A percentile compares a stretch with the other conserved stretches of the same genome.
Conservation (phyloP, 2,329 filamentous ascomycete species). For the Pochonia chlamydosporia region DNA sequence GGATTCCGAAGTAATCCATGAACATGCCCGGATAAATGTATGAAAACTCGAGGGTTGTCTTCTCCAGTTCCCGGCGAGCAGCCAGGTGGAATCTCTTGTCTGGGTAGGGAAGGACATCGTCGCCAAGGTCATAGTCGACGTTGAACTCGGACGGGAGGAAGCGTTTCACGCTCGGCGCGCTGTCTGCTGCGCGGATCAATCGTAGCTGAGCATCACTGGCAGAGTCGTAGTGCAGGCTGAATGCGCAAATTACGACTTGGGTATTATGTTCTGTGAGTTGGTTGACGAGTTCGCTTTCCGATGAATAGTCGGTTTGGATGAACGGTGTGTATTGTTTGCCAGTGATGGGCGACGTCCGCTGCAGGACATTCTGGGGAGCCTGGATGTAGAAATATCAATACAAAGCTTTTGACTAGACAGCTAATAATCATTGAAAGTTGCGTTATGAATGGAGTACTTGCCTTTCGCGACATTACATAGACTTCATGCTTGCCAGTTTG, state of each 20-base stretch:
- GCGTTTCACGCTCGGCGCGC: conserved; percentile 21
- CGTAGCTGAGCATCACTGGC: conserved; percentile 24
- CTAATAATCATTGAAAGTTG: too few relatives aligned
- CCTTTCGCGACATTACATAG: too few relatives aligned
- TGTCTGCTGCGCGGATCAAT: conserved; percentile 26
- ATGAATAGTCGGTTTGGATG: conserved; percentile 23
- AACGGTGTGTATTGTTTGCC: conserved; percentile 6
- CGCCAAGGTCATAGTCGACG: conserved; percentile 28
- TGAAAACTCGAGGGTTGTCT: too few relatives aligned
- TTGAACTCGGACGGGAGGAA: conserved; percentile 34
- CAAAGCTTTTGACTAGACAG: too few relatives aligned
- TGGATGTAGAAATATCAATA: too few relatives aligned
- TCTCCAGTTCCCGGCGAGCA: conserved; percentile 22
- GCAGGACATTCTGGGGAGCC: too few relatives aligned
- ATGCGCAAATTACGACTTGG: conserved; percentile 25
- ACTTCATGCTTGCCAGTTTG: too few relatives aligned
- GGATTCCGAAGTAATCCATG: too few relatives aligned
- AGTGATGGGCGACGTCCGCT: neutral
- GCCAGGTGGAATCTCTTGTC: conserved; percentile 24
- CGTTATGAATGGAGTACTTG: too few relatives aligned
- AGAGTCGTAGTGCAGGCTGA: conserved; percentile 23
- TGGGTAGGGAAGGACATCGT: conserved; percentile 25
- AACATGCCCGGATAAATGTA: too few relatives aligned
- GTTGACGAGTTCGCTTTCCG: conserved; percentile 14
- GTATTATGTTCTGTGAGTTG: conserved; percentile 17